Conservation (phyloP, 345 rosid species). For the Pugionium cornutum region DNA sequence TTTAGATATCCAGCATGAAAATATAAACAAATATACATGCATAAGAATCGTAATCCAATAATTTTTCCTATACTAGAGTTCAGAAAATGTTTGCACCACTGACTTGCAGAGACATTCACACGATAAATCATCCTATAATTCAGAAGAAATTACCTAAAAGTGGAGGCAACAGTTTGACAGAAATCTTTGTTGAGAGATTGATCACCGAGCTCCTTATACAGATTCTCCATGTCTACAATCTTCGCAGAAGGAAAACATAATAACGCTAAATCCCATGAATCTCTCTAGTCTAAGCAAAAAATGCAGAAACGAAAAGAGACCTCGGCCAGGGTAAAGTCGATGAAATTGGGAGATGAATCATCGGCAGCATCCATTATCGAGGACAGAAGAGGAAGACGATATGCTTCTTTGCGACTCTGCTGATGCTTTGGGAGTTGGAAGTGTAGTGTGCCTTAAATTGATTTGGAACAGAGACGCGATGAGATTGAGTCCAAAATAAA, state of each 20-base stretch:
- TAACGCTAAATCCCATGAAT: conserved; percentile 12
- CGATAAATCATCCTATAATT: not conserved
- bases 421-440: conserved; percentile 11
- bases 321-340: conserved; percentile 48
- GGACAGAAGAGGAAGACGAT: not conserved
- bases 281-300: conserved; percentile 10
- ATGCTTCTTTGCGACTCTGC: not conserved
- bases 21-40: not conserved
- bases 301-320: conserved; percentile 16
- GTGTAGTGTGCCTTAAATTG: not conserved
- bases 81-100: conserved; percentile 4
- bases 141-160: conserved; percentile 52
- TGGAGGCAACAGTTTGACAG: conserved; percentile 63
- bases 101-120: conserved; percentile 1
- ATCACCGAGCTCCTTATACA: conserved; percentile 63
- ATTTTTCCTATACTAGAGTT: not conserved
- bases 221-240: conserved; percentile 75
- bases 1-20: not conserved
- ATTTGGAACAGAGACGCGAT: not conserved
- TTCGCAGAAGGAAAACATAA: conserved; percentile 21
- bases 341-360: conserved; percentile 41
- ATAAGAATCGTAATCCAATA: not conserved
- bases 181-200: conserved; percentile 52
- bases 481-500: conserved; percentile 13
- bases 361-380: conserved; percentile 30